Evolutionary conservation across 306 rosid genomes (phyloP).

Genomic region (Crotalaria pallida): DNA sequence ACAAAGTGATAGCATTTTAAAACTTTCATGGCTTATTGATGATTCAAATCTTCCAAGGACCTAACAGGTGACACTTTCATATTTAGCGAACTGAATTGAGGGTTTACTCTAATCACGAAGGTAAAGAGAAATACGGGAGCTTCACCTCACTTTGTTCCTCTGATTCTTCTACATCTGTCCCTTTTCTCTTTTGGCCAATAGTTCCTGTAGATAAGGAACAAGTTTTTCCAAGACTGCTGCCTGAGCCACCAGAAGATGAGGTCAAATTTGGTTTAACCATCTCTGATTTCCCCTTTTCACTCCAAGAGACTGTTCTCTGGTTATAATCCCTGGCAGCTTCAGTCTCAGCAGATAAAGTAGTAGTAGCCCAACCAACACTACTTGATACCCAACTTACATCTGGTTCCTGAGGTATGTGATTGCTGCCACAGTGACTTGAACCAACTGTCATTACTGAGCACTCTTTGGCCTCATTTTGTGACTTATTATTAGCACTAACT

Average conservation of each 20-base stretch:
- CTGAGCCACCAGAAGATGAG: slow-evolving; percentile 79
- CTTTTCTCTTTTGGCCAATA: slow-evolving; percentile 61
- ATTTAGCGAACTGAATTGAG: too few relatives aligned
- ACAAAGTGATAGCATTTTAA: too few relatives aligned
- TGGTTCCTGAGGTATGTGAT: slow-evolving; percentile 46
- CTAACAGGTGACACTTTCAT: too few relatives aligned
- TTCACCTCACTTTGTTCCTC: slow-evolving; percentile 84
- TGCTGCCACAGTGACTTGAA: slow-evolving; percentile 76
- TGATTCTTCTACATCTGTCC: slow-evolving; percentile 52
- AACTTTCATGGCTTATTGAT: too few relatives aligned
- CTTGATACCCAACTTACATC: slow-evolving; percentile 41
- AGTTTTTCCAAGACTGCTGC: slow-evolving; percentile 57
- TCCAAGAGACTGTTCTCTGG: slow-evolving; percentile 27
- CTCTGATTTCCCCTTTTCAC: slow-evolving; percentile 43
- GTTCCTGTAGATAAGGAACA: slow-evolving; percentile 45
- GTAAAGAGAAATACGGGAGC: neutral
- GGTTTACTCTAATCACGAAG: neutral
- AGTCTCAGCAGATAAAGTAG: slow-evolving; percentile 40
- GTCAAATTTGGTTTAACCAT: slow-evolving; percentile 49
- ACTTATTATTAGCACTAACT: slow-evolving; percentile 20
- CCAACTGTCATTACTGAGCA: slow-evolving; percentile 63
- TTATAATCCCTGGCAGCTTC: slow-evolving; percentile 32
- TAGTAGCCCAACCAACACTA: slow-evolving; percentile 38
- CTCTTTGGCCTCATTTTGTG: slow-evolving; percentile 47
- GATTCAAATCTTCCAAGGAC: too few relatives aligned